These are phyloP conservation scores for Musa acuminata DNA, from an alignment of 176 grass and related monocot species.

Conservation along the genomic window DNA sequence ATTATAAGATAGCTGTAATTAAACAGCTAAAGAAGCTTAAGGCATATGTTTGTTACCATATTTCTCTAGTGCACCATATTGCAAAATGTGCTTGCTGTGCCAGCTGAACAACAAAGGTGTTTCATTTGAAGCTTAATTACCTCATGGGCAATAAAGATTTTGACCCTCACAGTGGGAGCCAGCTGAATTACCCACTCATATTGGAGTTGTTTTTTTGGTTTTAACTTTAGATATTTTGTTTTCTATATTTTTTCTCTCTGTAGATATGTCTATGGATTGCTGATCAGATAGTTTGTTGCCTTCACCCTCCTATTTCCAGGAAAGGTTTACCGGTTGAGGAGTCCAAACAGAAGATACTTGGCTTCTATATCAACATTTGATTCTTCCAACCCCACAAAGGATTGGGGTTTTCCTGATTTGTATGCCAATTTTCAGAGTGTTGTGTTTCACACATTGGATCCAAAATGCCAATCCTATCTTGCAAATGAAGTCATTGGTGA, in stretches of 20 bases:
- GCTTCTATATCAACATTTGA: constrained; percentile 60
- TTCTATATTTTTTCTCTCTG: background rate
- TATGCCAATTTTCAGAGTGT: constrained; percentile 27
- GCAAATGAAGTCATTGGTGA: background rate
- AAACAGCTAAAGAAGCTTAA: too few relatives aligned
- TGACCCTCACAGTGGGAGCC: background rate
- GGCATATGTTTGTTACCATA: too few relatives aligned
- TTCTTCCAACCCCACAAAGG: constrained; percentile 80
- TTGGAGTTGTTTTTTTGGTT: background rate
- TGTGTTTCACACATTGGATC: constrained; percentile 20
- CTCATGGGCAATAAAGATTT: background rate
- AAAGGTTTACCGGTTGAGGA: constrained; percentile 80
- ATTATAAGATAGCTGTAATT: too few relatives aligned
- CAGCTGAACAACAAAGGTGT: background rate
- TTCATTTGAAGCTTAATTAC: background rate
- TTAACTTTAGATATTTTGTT: background rate
- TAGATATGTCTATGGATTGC: background rate
- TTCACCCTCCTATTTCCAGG: constrained; percentile 31
- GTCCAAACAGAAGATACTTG: constrained; percentile 59
- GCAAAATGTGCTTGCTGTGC: too few relatives aligned
- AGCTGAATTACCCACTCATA: background rate
- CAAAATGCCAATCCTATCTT: constrained; percentile 23
- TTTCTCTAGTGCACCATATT: too few relatives aligned
- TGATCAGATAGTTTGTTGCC: background rate
- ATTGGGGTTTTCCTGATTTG: constrained; percentile 72